Evolutionary conservation across 2,329 filamentous ascomycete species (phyloP), one percentile per base, ranked within the genome.

Genomic region (Ophiostoma pallidulum): DNA sequence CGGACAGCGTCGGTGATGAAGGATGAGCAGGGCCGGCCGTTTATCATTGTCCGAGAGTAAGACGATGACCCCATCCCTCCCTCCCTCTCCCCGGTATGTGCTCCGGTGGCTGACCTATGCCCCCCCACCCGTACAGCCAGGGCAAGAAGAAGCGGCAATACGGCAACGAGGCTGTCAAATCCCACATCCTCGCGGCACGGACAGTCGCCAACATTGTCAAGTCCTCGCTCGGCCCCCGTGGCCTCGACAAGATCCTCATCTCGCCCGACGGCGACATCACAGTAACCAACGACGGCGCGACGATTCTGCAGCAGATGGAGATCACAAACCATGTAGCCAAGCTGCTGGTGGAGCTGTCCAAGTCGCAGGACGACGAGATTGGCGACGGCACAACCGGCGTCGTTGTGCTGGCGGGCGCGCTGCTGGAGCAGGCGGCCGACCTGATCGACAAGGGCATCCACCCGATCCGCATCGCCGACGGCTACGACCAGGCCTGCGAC

Each of bases 371-470:
- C 62, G 91, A 97, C 59, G 92, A 98, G 71, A 98, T 98, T 61
- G 92, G 92, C 62, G 92, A 98, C 65, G 92, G 92, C 55, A 98
- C 92, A 54, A 98, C 92, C 1, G 92, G 92, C 66, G 92, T 98
- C 13, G 92, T 98, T 44, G 94, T 98, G 41, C 73, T 98, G 57
- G 92, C 92, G 13, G 92, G 91, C 55, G 90, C 92, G 53, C 79
- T 98, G 55, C 75, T 98, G 52, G 94, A 98, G 69, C 91, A 97
- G 71, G 92, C 92, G 16, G 88, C 91, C 54, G 92, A 96, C 64
- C 79, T 98, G 58, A 97, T 98, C 66, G 94, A 98, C 77, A 98
- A 98, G 78, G 94, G 92, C 64, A 98, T 98, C 60, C 92, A 98
- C 70, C 92, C 92, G 53, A 98, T 98, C 65, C 78, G 94, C 59